These are phyloP conservation scores for Aspergillus sparsus DNA, from an alignment of 495 filamentous ascomycete genomes.

Conservation along the genomic window DNA sequence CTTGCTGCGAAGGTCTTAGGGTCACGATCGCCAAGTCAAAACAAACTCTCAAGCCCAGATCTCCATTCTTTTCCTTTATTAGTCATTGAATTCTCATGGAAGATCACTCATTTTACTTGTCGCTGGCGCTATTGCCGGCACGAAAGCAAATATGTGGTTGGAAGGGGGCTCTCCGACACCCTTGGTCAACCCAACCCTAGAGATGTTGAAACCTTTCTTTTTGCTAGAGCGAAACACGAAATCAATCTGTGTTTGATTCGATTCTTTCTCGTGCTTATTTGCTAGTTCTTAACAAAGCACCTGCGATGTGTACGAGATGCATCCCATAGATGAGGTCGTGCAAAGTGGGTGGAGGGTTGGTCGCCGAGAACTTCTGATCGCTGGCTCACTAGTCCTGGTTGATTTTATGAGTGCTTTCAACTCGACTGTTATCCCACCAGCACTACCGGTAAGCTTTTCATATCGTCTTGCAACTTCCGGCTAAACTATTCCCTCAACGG, in stretches of 20 bases:
- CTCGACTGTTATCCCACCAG: conserved; percentile 4
- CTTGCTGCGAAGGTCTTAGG: neutral
- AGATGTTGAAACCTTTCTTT: too few relatives aligned
- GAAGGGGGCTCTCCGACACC: too few relatives aligned
- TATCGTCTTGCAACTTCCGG: too few relatives aligned
- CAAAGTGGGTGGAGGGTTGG: neutral
- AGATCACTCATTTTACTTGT: too few relatives aligned
- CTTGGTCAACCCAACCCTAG: too few relatives aligned
- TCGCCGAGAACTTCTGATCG: neutral
- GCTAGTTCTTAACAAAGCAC: neutral
- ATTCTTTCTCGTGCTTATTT: too few relatives aligned
- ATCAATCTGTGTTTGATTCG: too few relatives aligned
- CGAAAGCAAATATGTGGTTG: too few relatives aligned
- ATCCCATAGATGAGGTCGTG: neutral
- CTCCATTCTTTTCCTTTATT: neutral
- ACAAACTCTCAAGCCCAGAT: neutral
- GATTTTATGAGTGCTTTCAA: conserved; percentile 4
- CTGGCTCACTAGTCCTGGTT: neutral
- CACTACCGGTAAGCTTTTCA: neutral
- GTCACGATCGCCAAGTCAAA: neutral
- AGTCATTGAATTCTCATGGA: neutral
- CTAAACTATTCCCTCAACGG: neutral
- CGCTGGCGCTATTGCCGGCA: too few relatives aligned
- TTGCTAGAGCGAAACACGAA: too few relatives aligned
- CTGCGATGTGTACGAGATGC: neutral